Evolutionary conservation across 352 stramenopile genomes (phyloP).

Genomic region (Pythium periplocum): DNA sequence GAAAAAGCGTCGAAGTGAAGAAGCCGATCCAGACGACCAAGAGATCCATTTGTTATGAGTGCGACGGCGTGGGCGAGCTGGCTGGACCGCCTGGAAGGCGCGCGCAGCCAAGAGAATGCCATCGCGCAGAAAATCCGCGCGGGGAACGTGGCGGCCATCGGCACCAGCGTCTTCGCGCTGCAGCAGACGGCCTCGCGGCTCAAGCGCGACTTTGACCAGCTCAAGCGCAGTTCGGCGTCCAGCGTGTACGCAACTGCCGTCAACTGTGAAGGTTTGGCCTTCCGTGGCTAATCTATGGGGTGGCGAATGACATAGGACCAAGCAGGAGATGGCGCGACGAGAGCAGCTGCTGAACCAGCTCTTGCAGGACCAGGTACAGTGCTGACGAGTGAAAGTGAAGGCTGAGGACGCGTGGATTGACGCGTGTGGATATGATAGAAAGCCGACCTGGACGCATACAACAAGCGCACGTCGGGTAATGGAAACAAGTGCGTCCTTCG

Average conservation of each 20-base stretch:
- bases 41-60: conserved; percentile 33
- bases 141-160: conserved; percentile 51
- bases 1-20: conserved; percentile 11
- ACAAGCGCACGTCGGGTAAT: conserved; percentile 33
- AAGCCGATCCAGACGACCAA: conserved; percentile 6
- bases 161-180: conserved; percentile 78
- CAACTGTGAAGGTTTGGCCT: no score
- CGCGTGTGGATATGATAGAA: conserved; percentile 24
- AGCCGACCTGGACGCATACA: conserved; percentile 72
- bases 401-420: no score
- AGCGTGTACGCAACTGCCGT: conserved; percentile 34
- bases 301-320: conserved; percentile 30
- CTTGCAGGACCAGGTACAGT: conserved; percentile 38
- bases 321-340: conserved; percentile 63
- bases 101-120: conserved; percentile 57
- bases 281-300: background rate
- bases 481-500: conserved; percentile 13
- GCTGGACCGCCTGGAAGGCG: conserved; percentile 78
- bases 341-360: conserved; percentile 60
- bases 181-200: conserved; percentile 80
- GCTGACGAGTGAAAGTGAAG: background rate
- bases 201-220: conserved; percentile 78
- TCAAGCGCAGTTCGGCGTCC: conserved; percentile 40
- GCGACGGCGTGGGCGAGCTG: conserved; percentile 66
- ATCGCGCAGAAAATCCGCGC: conserved; percentile 61